Base-by-base conservation (phyloP, 2,329 filamentous ascomycete species). In the Hymenoscyphus fructigenus region DNA sequence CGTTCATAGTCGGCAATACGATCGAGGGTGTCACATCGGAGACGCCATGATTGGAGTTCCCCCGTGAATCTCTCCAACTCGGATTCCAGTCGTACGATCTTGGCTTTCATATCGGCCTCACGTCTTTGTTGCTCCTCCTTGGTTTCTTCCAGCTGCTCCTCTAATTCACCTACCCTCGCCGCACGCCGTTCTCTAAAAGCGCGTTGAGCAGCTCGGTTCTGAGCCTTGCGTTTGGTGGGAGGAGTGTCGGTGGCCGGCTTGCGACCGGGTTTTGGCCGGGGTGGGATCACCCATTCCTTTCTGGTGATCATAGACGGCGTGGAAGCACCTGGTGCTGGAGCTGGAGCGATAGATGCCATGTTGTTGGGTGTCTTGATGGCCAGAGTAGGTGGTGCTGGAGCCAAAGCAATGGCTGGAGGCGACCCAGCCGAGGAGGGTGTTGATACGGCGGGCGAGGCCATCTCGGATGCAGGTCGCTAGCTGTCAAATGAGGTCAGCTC, bases 211-310 rank as follows among this genome's bases (percentile, higher is more conserved):
- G 92, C 91, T 66, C 95, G 86, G 77, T 98, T 98, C 80, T 98
- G 95, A 1, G 92, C 91, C 81, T 97, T 96, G 70, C 95, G 88
- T 80, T 96, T 96, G 55, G 93, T 96, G 1, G 91, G 91, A 15
- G 93, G 93, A 61, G 93, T 96, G 75, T 97, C 93, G 41, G 92
- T 96, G 57, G 92, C 92, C 2, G 94, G 93, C 83, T 98, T 98
- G 71, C 94, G 88, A 59, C 94, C 94, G 26, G 95, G 94, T 82
- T 93, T 94, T 57, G 91, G 91, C 66, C 91, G 85, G 32, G 91
- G 91, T 28, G 91, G 91, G 56, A 95, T 88, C 28, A 94, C 84
- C 91, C 91, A 95, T 86, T 94, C 90, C 77, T 89, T 93, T 72
- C 86, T 91, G 41, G 91, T 94, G 76, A 93, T 86, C 61, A 83